Base-by-base conservation (phyloP, 441 rosid species). In the Populus hybrid region DNA sequence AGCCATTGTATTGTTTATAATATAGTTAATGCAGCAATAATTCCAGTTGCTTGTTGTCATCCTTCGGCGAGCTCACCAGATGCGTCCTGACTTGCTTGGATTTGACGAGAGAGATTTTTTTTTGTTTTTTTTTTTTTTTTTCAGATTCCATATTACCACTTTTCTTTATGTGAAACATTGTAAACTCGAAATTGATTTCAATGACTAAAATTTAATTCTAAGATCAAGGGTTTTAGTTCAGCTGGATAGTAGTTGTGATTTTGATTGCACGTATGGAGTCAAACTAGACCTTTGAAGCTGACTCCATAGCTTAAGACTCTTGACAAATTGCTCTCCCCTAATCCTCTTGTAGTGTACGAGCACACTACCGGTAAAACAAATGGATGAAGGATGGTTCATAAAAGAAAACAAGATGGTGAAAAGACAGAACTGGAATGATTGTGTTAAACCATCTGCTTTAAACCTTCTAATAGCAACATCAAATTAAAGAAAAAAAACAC, bases 11-110 rank as follows among this genome's bases (percentile, higher is more conserved):
- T 78, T 83, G 81, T 81, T 61, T 77, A 79, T 81, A 75, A 73
- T 80, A 83, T 72, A 72, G 85, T 70, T 18, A 81, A 81, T 65
- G 82, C 83, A 84, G 89, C 91, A 89, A 90, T 85, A 81, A 89
- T 73, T 81, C 81, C 84, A 81, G 87, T 86, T 89, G 91, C 92
- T 87, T 82, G 76, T 65, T 76, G 54, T 74, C 83, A 40, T 79
- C 57, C 59, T 42, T 28, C 67, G 79, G 76, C 50, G 69, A 69
- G 80, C 36, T 73, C 61, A 46, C 61, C 70, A 75, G 65, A 72
- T 79, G 78, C 77, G 64, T 77, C 72, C 81, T 69, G 75, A 35
- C 81, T 23, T 69, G 73, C 61, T 78, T 79, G 87, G 72, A 76
- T 77, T 81, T 79, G 38, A 79, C 65, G 76, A 76, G 74, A 75